These are phyloP conservation scores for Hymenoscyphus fructigenus DNA, from an alignment of 2,329 filamentous ascomycete genomes.

Conservation along the genomic window DNA sequence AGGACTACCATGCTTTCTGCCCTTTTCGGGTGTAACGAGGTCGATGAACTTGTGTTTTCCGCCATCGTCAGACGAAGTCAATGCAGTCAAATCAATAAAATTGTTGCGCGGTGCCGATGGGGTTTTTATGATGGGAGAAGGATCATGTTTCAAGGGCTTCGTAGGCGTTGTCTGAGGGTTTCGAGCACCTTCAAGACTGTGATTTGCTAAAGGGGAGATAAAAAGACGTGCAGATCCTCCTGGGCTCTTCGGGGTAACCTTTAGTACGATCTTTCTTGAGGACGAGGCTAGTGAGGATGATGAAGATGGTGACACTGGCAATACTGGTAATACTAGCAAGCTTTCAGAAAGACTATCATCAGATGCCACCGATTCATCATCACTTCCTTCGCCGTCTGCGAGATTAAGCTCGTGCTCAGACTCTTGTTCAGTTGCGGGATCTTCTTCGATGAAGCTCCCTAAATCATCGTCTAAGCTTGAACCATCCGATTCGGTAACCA, in stretches of 20 bases:
- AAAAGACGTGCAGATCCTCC: background rate
- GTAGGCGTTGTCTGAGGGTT: background rate
- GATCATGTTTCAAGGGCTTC: background rate
- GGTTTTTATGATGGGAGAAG: background rate
- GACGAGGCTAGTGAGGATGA: constrained; percentile 9
- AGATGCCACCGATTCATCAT: constrained; percentile 21
- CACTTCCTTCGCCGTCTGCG: constrained; percentile 29
- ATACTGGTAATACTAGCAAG: background rate
- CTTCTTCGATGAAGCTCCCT: constrained; percentile 46
- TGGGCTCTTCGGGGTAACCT: background rate
- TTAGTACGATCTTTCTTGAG: background rate
- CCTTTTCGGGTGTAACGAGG: constrained; percentile 6
- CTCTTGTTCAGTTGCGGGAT: constrained; percentile 15
- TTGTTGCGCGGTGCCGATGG: background rate
- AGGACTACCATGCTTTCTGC: background rate
- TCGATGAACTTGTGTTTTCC: background rate
- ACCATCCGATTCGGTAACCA: constrained; percentile 25
- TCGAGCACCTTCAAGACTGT: background rate
- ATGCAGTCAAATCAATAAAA: background rate
- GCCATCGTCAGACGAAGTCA: constrained; percentile 3
- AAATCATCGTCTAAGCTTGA: constrained; percentile 45
- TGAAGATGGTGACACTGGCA: constrained; percentile 16
- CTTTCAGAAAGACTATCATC: constrained; percentile 19
- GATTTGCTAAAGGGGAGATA: background rate
- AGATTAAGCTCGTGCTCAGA: constrained; percentile 25